Percentiles rank a stretch among this genome's conserved stretches.
Conservation (phyloP, 257 asterid genomes). For the Lycium barbarum region DNA sequence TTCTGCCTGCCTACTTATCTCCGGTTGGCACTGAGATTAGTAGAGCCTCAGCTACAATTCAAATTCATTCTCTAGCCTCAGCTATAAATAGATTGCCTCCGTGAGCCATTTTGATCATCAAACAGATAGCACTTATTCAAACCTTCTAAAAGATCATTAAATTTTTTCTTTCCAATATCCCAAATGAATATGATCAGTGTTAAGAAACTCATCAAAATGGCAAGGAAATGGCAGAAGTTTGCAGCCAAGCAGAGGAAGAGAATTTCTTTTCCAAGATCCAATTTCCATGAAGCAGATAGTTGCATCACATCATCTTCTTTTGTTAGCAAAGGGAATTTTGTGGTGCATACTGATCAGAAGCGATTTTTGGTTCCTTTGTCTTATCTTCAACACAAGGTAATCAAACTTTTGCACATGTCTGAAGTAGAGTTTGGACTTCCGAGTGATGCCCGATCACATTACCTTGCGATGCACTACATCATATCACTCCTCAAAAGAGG, state of each 20-base stretch:
- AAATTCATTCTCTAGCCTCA: not conserved
- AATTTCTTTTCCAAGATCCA: not conserved
- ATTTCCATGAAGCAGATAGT: not conserved
- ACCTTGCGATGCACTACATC: slow-evolving; percentile 39
- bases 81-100: not conserved
- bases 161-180: not conserved
- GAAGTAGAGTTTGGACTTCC: slow-evolving; percentile 36
- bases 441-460: slow-evolving; percentile 37
- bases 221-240: slow-evolving; percentile 22
- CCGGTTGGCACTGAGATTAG: not conserved
- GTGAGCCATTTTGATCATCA: not conserved
- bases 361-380: slow-evolving; percentile 39
- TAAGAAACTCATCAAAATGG: not conserved
- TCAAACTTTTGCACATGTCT: slow-evolving; percentile 43
- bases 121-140: not conserved
- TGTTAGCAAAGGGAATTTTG: slow-evolving; percentile 48
- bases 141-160: not conserved
- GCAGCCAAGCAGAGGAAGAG: slow-evolving; percentile 19
- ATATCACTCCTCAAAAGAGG: slow-evolving; percentile 35
- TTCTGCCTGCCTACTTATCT: not conserved
- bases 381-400: slow-evolving; percentile 38
- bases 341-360: slow-evolving; percentile 40
- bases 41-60: not conserved
- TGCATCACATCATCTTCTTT: not conserved
- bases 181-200: not conserved